These are phyloP conservation scores for Xylaria telfairii DNA, from an alignment of 495 filamentous ascomycete species.

Conservation along the genomic window DNA sequence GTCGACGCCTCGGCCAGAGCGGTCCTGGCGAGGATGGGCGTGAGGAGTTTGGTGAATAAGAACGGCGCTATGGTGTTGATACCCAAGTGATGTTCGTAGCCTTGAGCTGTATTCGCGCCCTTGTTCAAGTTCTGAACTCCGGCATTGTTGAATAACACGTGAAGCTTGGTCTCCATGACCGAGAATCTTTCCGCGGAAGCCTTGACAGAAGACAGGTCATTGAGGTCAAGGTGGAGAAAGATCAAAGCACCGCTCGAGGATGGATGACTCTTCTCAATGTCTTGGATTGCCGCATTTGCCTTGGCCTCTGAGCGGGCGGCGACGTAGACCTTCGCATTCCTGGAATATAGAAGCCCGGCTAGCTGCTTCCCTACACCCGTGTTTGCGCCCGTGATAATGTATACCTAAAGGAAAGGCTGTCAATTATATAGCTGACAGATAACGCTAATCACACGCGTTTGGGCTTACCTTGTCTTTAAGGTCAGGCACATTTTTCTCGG, in stretches of 20 bases:
- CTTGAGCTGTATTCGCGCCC: slow-evolving; percentile 35
- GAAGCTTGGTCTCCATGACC: slow-evolving; percentile 26
- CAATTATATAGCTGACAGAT: background rate
- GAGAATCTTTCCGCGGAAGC: slow-evolving; percentile 27
- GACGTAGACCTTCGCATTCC: slow-evolving; percentile 48
- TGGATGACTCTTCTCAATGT: slow-evolving; percentile 25
- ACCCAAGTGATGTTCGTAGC: slow-evolving; percentile 44
- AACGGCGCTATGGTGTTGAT: slow-evolving; percentile 45
- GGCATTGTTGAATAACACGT: slow-evolving; percentile 36
- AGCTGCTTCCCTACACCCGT: slow-evolving; percentile 49
- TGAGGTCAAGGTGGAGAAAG: slow-evolving; percentile 35
- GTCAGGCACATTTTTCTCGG: slow-evolving; percentile 40
- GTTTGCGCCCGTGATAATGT: slow-evolving; percentile 48
- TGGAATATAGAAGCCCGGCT: slow-evolving; percentile 44
- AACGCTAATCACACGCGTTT: background rate
- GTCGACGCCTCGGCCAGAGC: slow-evolving; percentile 32
- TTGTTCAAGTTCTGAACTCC: slow-evolving; percentile 43
- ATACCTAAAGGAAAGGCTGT: slow-evolving; percentile 26
- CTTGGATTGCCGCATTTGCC: slow-evolving; percentile 28
- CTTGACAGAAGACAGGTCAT: slow-evolving; percentile 33
- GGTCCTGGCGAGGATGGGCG: slow-evolving; percentile 45
- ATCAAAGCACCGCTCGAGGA: background rate
- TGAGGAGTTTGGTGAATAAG: slow-evolving; percentile 48
- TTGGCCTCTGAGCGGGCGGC: slow-evolving; percentile 37
- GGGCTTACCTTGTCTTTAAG: slow-evolving; percentile 33